Evolutionary conservation across 2,329 filamentous ascomycete genomes (phyloP).

Genomic region (Exserohilum rostratum): DNA sequence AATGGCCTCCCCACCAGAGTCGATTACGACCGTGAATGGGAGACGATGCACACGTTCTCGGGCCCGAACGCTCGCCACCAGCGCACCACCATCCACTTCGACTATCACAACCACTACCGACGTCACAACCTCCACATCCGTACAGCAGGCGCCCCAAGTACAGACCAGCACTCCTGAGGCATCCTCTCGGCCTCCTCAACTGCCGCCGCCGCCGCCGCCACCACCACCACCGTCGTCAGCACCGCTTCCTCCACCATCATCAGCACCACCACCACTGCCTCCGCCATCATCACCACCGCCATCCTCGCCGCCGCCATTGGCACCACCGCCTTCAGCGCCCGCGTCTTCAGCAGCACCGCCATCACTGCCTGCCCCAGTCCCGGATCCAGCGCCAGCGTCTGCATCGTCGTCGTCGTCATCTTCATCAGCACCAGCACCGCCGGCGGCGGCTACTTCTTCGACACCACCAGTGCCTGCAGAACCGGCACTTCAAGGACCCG

Average conservation of each 20-base stretch:
- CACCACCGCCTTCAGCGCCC: no score
- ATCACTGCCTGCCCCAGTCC: constrained; percentile 4
- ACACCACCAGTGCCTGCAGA: constrained; percentile 21
- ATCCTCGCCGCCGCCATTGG: no score
- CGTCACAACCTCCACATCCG: constrained; percentile 26
- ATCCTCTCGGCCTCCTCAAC: constrained; percentile 19
- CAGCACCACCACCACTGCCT: not conserved
- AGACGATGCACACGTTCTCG: constrained; percentile 49
- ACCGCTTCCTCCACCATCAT: not conserved
- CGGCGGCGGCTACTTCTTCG: constrained; percentile 13
- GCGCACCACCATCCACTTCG: constrained; percentile 20
- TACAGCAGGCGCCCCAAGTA: constrained; percentile 28
- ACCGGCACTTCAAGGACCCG: constrained; percentile 16
- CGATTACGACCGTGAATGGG: constrained; percentile 47
- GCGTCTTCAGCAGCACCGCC: not conserved
- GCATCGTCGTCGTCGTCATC: not conserved
- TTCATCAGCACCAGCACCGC: not conserved
- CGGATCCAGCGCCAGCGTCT: not conserved
- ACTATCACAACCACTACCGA: constrained; percentile 27
- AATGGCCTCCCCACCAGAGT: constrained; percentile 48
- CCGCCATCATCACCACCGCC: not conserved
- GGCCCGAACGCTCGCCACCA: constrained; percentile 39
- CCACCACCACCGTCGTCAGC: constrained; percentile 10
- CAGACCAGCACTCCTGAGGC: constrained; percentile 27
- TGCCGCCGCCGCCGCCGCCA: constrained; percentile 15